Base-by-base conservation (phyloP, 495 filamentous ascomycete genomes). In the Entonaema liquescens region DNA sequence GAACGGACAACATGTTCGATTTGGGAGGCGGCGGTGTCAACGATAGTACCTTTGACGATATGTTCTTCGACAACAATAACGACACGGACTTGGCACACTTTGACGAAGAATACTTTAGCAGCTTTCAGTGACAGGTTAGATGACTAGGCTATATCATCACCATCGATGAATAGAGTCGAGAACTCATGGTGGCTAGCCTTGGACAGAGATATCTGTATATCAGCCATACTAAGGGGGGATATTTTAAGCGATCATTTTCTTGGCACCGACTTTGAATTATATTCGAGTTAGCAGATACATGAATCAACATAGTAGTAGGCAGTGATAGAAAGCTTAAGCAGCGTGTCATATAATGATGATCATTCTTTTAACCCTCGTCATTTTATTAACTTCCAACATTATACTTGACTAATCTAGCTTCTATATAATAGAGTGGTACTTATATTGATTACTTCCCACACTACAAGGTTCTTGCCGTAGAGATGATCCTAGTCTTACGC, bases 11-110 rank as follows among this genome's bases (percentile, higher is more conserved):
- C 70, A 80, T 82, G 68, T 79, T 80, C 58, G 81, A 80, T 59
- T 44, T 82, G 1, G 79, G 76, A 38, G 77, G 70, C 0, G 77
- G 67, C 29, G 76, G 73, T 1, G 77, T 63, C 3, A 78, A 80
- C 53, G 78, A 78, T 38, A 81, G 75, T 63, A 79, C 78, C 19
- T 83, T 84, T 58, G 79, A 82, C 47, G 78, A 84, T 67, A 74
- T 79, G 76, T 80, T 72, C 59, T 80, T 79, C 61, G 72, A 29
- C 49, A 47, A 71, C 62, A 71, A 70, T 17, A 78, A 77, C 55
- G 78, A 79, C 58, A 59, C 71, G 31, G 78, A 79, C 29, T 76
- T 78, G 71, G 70, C 68, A 15, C 73, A 79, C 54, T 81, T 82
- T 68, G 79, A 84, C 55, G 72, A 81, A 25, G 65, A 60, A 15